A percentile compares a stretch with the other conserved stretches of the same genome.
Conservation (phyloP, 495 filamentous ascomycete species). For the Sphaerosporella brunnea region DNA sequence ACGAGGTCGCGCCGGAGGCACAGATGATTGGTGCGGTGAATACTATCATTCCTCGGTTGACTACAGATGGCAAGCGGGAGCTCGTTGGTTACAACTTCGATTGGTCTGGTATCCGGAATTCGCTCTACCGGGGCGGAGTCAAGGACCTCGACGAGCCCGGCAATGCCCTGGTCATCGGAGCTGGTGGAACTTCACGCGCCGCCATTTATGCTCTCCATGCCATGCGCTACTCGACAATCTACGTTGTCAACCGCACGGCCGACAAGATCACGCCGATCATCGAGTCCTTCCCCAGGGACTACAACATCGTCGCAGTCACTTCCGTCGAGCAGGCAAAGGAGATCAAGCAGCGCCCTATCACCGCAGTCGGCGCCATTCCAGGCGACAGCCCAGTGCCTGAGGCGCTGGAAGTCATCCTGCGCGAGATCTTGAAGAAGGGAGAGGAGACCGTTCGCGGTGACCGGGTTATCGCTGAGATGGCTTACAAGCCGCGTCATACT, state of each 20-base stretch:
- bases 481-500: constrained; percentile 75
- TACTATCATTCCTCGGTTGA: constrained; percentile 51
- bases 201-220: constrained; percentile 75
- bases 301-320: constrained; percentile 50
- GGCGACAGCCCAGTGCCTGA: constrained; percentile 71
- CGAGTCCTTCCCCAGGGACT: constrained; percentile 53
- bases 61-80: constrained; percentile 29
- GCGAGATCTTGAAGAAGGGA: constrained; percentile 40
- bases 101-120: constrained; percentile 78
- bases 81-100: constrained; percentile 87
- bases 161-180: constrained; percentile 60
- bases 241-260: constrained; percentile 63
- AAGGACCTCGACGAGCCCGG: constrained; percentile 28
- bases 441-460: constrained; percentile 29
- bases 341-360: constrained; percentile 38
- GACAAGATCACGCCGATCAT: constrained; percentile 48
- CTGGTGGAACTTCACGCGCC: constrained; percentile 79
- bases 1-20: constrained; percentile 62
- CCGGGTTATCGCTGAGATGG: constrained; percentile 79
- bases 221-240: constrained; percentile 72
- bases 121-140: constrained; percentile 57
- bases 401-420: constrained; percentile 48
- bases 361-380: constrained; percentile 80
- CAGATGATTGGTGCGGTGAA: constrained; percentile 83
- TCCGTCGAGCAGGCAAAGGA: constrained; percentile 33